phyloP scores from a whole-genome alignment of 495 filamentous ascomycete genomes.

The Amniculicola lignicola region DNA sequence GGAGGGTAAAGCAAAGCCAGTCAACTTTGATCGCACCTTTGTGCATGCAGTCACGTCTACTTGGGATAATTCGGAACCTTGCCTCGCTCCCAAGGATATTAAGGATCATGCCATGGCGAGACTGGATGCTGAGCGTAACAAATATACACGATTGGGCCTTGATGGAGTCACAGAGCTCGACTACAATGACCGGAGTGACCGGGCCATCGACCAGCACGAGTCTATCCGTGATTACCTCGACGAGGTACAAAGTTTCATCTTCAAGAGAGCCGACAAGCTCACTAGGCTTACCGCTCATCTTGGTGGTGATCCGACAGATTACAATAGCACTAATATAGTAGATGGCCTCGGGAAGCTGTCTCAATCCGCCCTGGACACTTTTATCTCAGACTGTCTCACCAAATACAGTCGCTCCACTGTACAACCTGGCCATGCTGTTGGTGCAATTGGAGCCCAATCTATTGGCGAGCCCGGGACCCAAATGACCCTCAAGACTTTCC shows the following conservation, averaged over 20 bases:
- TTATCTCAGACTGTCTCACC: conserved; percentile 75
- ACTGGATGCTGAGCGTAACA: conserved; percentile 62
- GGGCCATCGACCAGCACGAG: conserved; percentile 77
- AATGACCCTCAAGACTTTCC: conserved; percentile 99
- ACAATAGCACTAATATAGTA: conserved; percentile 19
- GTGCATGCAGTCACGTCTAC: conserved; percentile 75
- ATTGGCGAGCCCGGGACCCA: conserved; percentile 98
- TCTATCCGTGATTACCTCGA: conserved; percentile 78
- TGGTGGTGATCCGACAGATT: conserved; percentile 23
- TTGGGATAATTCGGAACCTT: conserved; percentile 68
- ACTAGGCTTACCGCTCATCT: conserved; percentile 36
- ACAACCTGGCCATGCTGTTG: conserved; percentile 95
- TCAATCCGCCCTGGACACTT: conserved; percentile 62
- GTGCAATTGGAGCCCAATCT: conserved; percentile 93
- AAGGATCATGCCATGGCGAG: conserved; percentile 59
- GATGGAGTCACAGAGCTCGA: conserved; percentile 43
- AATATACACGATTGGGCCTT: conserved; percentile 53
- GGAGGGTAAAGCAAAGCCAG: conserved; percentile 90
- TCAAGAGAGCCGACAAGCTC: conserved; percentile 55
- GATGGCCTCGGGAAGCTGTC: conserved; percentile 82
- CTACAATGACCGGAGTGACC: conserved; percentile 62
- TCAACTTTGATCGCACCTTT: conserved; percentile 90
- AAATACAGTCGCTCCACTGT: conserved; percentile 89
- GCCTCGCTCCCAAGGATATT: conserved; percentile 73
- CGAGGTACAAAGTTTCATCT: conserved; percentile 68